Evolutionary conservation across 1,284 basidiomycete genomes (phyloP).

Genomic region (Mrakiaceae sp.): DNA sequence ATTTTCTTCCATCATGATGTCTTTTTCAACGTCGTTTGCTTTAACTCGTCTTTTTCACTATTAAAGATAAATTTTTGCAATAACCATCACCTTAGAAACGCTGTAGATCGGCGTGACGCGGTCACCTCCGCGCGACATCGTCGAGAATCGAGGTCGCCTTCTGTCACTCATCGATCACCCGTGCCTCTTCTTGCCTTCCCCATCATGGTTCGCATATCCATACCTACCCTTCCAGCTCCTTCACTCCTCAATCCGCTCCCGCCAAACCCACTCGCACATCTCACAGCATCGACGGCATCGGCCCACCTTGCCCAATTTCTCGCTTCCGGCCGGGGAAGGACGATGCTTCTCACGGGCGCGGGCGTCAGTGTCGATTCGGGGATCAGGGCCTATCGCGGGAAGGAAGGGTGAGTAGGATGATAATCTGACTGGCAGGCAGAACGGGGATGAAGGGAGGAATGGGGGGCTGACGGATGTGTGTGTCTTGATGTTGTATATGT

Average conservation of each 20-base stretch:
- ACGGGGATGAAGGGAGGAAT: neutral
- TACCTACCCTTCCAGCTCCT: conserved; percentile 59
- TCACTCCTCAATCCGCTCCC: conserved; percentile 28
- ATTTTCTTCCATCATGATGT: too few species aligned
- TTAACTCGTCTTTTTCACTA: too few species aligned
- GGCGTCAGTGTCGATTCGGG: conserved; percentile 88
- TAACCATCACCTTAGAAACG: too few species aligned
- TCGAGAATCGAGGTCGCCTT: too few species aligned
- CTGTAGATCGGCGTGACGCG: too few species aligned
- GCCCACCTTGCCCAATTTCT: conserved; percentile 58
- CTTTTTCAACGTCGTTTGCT: too few species aligned
- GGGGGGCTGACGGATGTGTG: neutral
- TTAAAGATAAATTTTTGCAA: too few species aligned
- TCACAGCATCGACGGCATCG: conserved; percentile 48
- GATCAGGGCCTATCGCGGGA: conserved; percentile 74
- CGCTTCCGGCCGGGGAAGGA: conserved; percentile 47
- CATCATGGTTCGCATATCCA: conserved; percentile 56
- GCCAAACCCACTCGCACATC: conserved; percentile 36
- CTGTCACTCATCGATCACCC: too few species aligned
- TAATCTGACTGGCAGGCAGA: neutral
- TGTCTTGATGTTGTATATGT: too few species aligned
- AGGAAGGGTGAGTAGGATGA: conserved; percentile 48
- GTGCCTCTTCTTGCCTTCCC: neutral
- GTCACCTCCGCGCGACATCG: too few species aligned
- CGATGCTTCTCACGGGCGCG: conserved; percentile 69